Evolutionary conservation across 768 basidiomycete genomes (phyloP), one percentile per base, ranked within the genome.

Genomic region (Zangia roseola): DNA sequence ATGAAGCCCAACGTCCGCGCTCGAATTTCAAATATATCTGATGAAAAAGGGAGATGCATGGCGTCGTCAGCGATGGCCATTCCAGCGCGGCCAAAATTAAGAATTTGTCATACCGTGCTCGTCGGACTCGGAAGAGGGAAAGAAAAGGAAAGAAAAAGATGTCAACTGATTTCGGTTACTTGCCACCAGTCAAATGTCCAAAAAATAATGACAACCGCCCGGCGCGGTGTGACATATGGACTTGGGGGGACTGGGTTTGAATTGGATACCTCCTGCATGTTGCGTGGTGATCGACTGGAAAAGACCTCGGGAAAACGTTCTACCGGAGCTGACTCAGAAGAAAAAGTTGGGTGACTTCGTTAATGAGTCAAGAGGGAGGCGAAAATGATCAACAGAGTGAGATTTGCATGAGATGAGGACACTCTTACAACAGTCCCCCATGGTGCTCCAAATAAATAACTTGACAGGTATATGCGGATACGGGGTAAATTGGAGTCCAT

Each of bases 311-410:
- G 28, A 24, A 45, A 40, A 46, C 13, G 16, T 2, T 41, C 53
- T 39, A 14, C 37, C 40, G 46, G 35, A 56, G 39, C 38, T 44
- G 5, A 31, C 16, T 5, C 14, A 6, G 31, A 31, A 31, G 14
- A 31, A 6, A 30, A 39, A 23, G 34, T 14, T 37, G 30, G 39
- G 34, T 49, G 58, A 51, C 38, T 19, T 44, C n/a, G 31, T 37
- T 5, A 19, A 24, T 37, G n/a, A 43, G 25, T 14, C 16, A 34
- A 30, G 39, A 37, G 52, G 30, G 40, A 55, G 47, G 50, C 28
- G 43, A 43, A 43, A 45, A 36, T 44, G 45, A 54, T 52, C 45
- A 57, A 50, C 54, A 43, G 45, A 52, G 38, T 28, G 31, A 33
- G 43, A 34, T 43, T 48, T 60, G 36, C 36, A 26, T 42, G 23